Conservation (phyloP, 169 alveolate genomes). For the Cryptosporidium ryanae region DNA sequence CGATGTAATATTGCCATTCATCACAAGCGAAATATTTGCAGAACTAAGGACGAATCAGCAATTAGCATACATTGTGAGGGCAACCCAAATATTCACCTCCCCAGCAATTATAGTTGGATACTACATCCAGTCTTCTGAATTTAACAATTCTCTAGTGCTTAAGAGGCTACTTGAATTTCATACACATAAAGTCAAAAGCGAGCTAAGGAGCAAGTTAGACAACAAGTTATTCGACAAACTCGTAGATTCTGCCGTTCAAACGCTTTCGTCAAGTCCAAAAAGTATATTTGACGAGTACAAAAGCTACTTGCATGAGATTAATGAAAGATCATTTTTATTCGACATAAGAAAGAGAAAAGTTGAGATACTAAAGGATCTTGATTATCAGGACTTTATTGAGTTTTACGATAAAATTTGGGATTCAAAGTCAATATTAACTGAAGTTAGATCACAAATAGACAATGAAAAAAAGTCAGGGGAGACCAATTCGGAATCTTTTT, state of each 20-base stretch:
- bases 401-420: constrained; percentile 59
- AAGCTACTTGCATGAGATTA: constrained; percentile 50
- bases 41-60: constrained; percentile 63
- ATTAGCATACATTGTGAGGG: constrained; percentile 44
- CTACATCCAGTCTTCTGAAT: constrained; percentile 68
- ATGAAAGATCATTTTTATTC: constrained; percentile 40
- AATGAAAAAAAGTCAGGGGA: constrained; percentile 3
- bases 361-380: constrained; percentile 10
- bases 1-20: constrained; percentile 27
- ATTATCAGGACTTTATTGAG: constrained; percentile 40
- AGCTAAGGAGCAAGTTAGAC: constrained; percentile 4
- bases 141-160: constrained; percentile 38
- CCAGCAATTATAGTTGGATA: constrained; percentile 56
- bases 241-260: constrained; percentile 63
- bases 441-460: constrained; percentile 62
- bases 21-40: constrained; percentile 51
- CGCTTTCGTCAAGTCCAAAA: constrained; percentile 38
- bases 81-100: constrained; percentile 49
- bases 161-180: constrained; percentile 57
- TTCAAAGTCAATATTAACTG: constrained; percentile 25
- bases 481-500: background rate
- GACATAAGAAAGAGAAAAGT: constrained; percentile 46
- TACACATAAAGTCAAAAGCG: constrained; percentile 8
- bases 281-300: constrained; percentile 66
- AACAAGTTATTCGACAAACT: constrained; percentile 12